Conservation (phyloP, 108 stramenopile species). For the Licmophora abbreviata region DNA sequence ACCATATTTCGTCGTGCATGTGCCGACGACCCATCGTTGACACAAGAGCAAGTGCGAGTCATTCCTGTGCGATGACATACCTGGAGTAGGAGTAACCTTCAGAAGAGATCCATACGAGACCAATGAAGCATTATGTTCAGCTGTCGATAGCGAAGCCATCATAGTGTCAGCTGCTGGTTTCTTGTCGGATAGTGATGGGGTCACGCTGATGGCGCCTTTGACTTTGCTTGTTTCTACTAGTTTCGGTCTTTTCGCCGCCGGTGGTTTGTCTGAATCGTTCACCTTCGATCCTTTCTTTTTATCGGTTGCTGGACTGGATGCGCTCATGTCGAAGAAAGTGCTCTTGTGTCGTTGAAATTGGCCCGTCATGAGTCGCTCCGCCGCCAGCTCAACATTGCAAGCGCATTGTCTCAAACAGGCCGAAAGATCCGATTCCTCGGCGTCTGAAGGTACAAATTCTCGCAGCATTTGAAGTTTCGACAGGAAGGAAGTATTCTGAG, state of each 20-base stretch:
- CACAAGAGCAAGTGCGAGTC: slow-evolving; percentile 40
- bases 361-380: slow-evolving; percentile 58
- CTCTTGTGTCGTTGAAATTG: slow-evolving; percentile 10
- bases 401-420: slow-evolving; percentile 37
- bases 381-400: slow-evolving; percentile 62
- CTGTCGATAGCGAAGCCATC: background rate
- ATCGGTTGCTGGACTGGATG: background rate
- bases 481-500: slow-evolving; percentile 28
- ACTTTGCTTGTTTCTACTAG: slow-evolving; percentile 4
- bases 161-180: background rate
- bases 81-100: background rate
- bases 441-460: slow-evolving; percentile 29
- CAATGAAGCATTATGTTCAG: too few relatives aligned
- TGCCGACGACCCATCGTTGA: slow-evolving; percentile 57
- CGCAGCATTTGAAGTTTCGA: slow-evolving; percentile 48
- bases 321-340: background rate
- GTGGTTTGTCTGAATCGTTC: too few relatives aligned
- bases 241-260: background rate
- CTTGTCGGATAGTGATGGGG: too few relatives aligned
- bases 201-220: too few relatives aligned
- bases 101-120: background rate
- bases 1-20: slow-evolving; percentile 34
- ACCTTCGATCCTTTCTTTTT: background rate
- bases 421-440: slow-evolving; percentile 43
- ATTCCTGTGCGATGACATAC: background rate